phyloP scores from a whole-genome alignment of 441 rosid genomes.

The Aquilaria agallochum region DNA sequence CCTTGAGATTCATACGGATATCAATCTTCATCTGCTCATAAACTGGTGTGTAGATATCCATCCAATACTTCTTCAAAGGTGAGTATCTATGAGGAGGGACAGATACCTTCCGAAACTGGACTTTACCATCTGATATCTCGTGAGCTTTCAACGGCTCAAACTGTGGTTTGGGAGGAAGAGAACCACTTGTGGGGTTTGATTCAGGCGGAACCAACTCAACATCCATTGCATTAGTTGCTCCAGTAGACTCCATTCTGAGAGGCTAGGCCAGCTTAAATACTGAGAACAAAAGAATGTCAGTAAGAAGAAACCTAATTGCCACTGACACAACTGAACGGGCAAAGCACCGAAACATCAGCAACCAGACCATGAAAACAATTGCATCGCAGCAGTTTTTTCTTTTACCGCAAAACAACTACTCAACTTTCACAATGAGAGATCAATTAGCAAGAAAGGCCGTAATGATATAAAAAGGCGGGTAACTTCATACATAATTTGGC shows the following conservation, averaged over 20 bases:
- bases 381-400: too few relatives aligned
- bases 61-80: slow-evolving; percentile 79
- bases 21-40: slow-evolving; percentile 81
- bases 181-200: slow-evolving; percentile 1
- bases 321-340: too few relatives aligned
- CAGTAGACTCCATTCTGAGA: slow-evolving; percentile 20
- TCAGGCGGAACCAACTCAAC: slow-evolving; percentile 22
- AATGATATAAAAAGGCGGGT: too few relatives aligned
- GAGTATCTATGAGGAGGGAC: slow-evolving; percentile 81
- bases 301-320: too few relatives aligned
- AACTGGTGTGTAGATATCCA: slow-evolving; percentile 68
- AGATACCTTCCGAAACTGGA: slow-evolving; percentile 59
- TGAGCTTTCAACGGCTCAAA: slow-evolving; percentile 72
- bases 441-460: too few relatives aligned
- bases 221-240: slow-evolving; percentile 38
- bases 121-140: slow-evolving; percentile 74
- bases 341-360: too few relatives aligned
- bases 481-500: too few relatives aligned
- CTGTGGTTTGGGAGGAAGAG: slow-evolving; percentile 54
- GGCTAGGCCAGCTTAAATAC: too few relatives aligned
- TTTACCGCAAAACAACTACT: too few relatives aligned
- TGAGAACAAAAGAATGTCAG: too few relatives aligned
- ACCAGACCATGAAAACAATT: too few relatives aligned
- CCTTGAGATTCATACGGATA: slow-evolving; percentile 75
- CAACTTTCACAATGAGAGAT: too few relatives aligned